Evolutionary conservation across 1,139 yeast species (phyloP).

Genomic region (Magnusiomyces suaveolens): DNA sequence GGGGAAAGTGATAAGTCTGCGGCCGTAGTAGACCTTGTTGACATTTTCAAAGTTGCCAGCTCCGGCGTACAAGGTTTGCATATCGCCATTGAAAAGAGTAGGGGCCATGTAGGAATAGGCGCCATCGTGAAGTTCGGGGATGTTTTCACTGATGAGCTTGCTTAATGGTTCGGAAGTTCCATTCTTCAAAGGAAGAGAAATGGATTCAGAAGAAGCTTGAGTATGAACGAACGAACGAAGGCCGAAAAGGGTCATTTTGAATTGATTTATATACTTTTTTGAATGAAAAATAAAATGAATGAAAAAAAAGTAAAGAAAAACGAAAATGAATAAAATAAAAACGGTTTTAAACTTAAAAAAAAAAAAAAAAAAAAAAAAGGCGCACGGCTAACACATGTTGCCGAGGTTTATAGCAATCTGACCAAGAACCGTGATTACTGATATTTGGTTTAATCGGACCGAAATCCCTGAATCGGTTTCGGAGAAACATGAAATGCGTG

Average conservation of each 20-base stretch:
- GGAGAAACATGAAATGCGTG: no score
- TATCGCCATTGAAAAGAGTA: slow-evolving; percentile 55
- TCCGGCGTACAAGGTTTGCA: slow-evolving; percentile 65
- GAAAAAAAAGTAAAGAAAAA: no score
- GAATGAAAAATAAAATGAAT: no score
- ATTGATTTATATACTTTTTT: background rate
- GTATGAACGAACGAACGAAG: slow-evolving; percentile 12
- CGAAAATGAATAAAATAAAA: no score
- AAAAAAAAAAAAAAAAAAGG: no score
- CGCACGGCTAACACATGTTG: no score
- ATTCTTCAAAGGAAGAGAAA: slow-evolving; percentile 33
- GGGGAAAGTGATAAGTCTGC: slow-evolving; percentile 45
- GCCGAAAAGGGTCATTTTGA: slow-evolving; percentile 9
- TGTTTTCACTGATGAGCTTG: slow-evolving; percentile 35
- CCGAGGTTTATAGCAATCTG: no score
- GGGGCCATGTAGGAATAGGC: slow-evolving; percentile 37
- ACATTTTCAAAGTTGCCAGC: slow-evolving; percentile 43
- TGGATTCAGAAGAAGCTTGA: slow-evolving; percentile 18
- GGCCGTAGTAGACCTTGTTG: slow-evolving; percentile 62
- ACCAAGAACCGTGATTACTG: no score
- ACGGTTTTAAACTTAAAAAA: no score
- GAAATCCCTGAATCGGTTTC: no score
- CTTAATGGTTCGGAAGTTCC: slow-evolving; percentile 27
- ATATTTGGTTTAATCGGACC: no score
- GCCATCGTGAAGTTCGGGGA: slow-evolving; percentile 41